phyloP scores from a whole-genome alignment of 2,329 filamentous ascomycete species.

The Paecilomyces niveus region DNA sequence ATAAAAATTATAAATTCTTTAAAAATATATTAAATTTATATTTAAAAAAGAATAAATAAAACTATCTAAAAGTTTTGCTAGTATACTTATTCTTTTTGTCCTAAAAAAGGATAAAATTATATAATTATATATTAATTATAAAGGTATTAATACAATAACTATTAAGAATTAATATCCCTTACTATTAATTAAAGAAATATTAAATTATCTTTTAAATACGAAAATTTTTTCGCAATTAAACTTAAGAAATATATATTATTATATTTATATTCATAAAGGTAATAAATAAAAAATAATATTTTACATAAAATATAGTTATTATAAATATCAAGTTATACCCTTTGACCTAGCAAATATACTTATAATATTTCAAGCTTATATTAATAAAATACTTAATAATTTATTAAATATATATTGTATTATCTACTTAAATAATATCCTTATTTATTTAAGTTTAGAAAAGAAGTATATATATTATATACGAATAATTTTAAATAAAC shows the following conservation, averaged over 20 bases:
- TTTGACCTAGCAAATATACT: not conserved
- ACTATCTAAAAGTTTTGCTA: not conserved
- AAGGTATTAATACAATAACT: not conserved
- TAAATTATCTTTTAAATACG: too few species aligned
- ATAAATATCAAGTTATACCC: not conserved
- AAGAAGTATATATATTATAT: too few species aligned
- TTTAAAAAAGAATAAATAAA: too few species aligned
- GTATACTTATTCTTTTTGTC: not conserved
- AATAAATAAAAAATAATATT: slow-evolving; percentile 1
- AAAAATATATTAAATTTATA: not conserved
- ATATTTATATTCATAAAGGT: not conserved
- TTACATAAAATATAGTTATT: not conserved
- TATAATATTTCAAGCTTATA: not conserved
- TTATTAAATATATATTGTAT: too few species aligned
- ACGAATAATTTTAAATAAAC: too few species aligned
- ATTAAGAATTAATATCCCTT: not conserved
- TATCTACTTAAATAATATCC: too few species aligned
- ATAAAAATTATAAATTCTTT: not conserved
- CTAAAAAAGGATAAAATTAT: too few species aligned
- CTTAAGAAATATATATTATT: not conserved
- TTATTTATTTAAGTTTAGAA: too few species aligned
- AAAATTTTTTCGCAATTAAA: not conserved
- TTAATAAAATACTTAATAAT: not conserved
- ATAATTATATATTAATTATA: not conserved
- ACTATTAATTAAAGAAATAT: too few species aligned